phyloP scores from a whole-genome alignment of 129 eudicot species.

The Silybum marianum region DNA sequence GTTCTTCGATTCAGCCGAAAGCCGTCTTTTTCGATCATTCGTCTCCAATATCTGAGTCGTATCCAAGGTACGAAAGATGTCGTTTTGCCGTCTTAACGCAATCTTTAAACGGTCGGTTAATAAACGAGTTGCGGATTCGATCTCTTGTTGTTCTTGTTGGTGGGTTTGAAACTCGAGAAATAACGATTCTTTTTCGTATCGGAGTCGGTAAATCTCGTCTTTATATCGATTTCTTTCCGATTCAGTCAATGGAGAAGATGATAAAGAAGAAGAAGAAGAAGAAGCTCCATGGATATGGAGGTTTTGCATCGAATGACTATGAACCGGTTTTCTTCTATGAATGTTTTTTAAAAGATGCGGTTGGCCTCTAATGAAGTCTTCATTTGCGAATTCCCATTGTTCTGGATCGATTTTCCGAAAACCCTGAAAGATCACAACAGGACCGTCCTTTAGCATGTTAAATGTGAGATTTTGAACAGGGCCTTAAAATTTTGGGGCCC shows the following conservation, averaged over 20 bases:
- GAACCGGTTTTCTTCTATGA: conserved; percentile 73
- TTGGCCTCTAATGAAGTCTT: conserved; percentile 71
- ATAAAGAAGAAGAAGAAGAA: neutral
- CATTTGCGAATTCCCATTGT: conserved; percentile 92
- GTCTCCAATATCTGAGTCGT: conserved; percentile 44
- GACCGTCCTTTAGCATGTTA: too few species aligned
- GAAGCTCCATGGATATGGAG: conserved; percentile 40
- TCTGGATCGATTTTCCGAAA: conserved; percentile 89
- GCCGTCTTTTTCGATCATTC: conserved; percentile 69
- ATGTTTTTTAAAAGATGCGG: conserved; percentile 75
- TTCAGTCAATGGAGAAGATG: conserved; percentile 51
- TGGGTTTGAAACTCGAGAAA: conserved; percentile 46
- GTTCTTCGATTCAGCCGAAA: conserved; percentile 41
- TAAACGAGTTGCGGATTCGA: conserved; percentile 42
- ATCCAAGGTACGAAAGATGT: conserved; percentile 43
- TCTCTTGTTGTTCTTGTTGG: conserved; percentile 47
- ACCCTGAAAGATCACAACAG: conserved; percentile 46
- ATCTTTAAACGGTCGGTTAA: conserved; percentile 50
- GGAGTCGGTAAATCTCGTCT: conserved; percentile 63
- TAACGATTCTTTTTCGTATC: conserved; percentile 48
- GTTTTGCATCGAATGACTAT: conserved; percentile 63
- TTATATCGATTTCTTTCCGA: conserved; percentile 54
- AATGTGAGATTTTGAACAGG: too few species aligned
- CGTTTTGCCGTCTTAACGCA: conserved; percentile 44
- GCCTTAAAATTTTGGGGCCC: too few species aligned